Evolutionary conservation across 1,284 basidiomycete genomes (phyloP), one percentile per base, ranked within the genome.

Genomic region (Fistulina hepatica): DNA sequence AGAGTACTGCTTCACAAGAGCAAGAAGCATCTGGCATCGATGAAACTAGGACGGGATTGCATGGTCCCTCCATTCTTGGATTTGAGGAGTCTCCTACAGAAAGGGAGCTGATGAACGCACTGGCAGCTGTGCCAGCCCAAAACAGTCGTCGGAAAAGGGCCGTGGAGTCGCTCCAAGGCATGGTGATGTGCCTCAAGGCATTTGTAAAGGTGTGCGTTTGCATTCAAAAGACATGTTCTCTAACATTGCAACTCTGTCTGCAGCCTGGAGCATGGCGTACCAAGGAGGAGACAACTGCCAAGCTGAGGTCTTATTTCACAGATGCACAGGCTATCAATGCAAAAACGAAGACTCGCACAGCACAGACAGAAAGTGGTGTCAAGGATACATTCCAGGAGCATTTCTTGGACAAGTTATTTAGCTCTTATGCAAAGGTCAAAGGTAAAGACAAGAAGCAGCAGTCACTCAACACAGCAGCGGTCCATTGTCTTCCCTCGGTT

Each of bases 131-230:
- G n/a, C 10, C 24, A 26, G 24, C 24, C 10, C 24, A 10, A 26
- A 10, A 10, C 10, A 39, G 7, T 20, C 21, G 10, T n/a, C 17
- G 13, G 9, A 30, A 21, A n/a, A n/a, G 25, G 15, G 9, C 28
- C 8, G 5, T 24, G 2, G 46, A 48, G 36, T 20, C 37, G 1
- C 43, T 44, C 39, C 6, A 17, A 3, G 36, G 45, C 3, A 50
- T 52, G 46, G n/a, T 47, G 6, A 19, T 24, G 10, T 44, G 45
- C 5, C 39, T 52, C 8, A 28, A 10, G 19, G 24, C 22, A 9
- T 52, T 47, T 34, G 44, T 51, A 20, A 48, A 37, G 42, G 52
- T 46, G 42, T n/a, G 15, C 11, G 21, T 16, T 19, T 40, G n/a
- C n/a, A n/a, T 26, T 15, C 12, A 39, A 9, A 13, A 16, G 21